phyloP scores from a whole-genome alignment of 1,284 basidiomycete species.

The Mycosarcoma maydis region DNA sequence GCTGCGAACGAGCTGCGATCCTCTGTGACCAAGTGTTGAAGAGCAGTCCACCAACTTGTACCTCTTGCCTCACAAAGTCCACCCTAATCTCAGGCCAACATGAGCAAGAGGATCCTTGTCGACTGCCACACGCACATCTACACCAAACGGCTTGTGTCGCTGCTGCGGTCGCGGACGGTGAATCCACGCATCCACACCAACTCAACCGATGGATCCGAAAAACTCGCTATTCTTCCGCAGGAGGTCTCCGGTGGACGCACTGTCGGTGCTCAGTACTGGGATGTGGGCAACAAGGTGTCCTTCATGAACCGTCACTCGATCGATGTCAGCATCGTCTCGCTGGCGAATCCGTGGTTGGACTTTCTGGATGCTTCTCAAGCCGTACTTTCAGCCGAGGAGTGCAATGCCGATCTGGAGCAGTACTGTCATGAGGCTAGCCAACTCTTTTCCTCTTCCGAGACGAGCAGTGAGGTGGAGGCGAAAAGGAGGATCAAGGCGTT shows the following conservation, averaged over 20 bases:
- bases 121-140: slow-evolving; percentile 81
- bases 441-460: slow-evolving; percentile 54
- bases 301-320: slow-evolving; percentile 83
- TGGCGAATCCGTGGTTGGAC: slow-evolving; percentile 89
- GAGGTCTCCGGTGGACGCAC: slow-evolving; percentile 74
- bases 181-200: slow-evolving; percentile 29
- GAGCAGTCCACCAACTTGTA: too few relatives aligned
- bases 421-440: slow-evolving; percentile 72
- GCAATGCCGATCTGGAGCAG: slow-evolving; percentile 79
- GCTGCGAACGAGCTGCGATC: too few relatives aligned
- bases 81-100: neutral
- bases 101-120: slow-evolving; percentile 24
- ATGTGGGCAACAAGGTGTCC: slow-evolving; percentile 77
- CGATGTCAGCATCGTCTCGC: slow-evolving; percentile 69
- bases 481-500: slow-evolving; percentile 77
- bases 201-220: slow-evolving; percentile 58
- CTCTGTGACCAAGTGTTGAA: too few relatives aligned
- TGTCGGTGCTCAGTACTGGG: slow-evolving; percentile 79
- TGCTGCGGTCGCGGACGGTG: slow-evolving; percentile 14
- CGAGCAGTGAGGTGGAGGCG: slow-evolving; percentile 68
- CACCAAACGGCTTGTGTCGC: slow-evolving; percentile 71
- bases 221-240: slow-evolving; percentile 78
- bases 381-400: slow-evolving; percentile 73
- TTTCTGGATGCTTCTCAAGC: slow-evolving; percentile 79
- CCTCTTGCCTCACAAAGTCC: neutral